Percentiles rank a stretch among this genome's conserved stretches.
Evolutionary conservation across 2,329 filamentous ascomycete species (phyloP).

Genomic region (Esteya vermicola): DNA sequence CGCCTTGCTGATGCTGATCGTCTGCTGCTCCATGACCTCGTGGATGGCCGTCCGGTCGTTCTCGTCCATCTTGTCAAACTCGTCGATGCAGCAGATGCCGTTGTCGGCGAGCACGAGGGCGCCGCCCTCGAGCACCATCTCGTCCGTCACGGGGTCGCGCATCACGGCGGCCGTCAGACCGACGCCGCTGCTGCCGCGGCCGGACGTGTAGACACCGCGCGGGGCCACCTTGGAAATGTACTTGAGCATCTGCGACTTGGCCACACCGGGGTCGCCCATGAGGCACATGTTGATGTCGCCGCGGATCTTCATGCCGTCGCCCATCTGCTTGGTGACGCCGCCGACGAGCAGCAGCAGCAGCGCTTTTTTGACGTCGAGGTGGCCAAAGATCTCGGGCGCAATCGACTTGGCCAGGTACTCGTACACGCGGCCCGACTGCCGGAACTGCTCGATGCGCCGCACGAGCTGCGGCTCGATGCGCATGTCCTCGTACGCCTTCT

Average conservation of each 20-base stretch:
- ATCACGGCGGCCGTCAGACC: slow-evolving; percentile 74
- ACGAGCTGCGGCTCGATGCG: slow-evolving; percentile 67
- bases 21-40: slow-evolving; percentile 83
- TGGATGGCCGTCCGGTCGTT: slow-evolving; percentile 70
- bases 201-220: slow-evolving; percentile 74
- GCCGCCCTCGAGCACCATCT: slow-evolving; percentile 72
- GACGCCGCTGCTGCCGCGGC: slow-evolving; percentile 67
- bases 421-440: slow-evolving; percentile 80
- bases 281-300: slow-evolving; percentile 97
- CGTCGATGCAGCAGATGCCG: slow-evolving; percentile 75
- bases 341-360: slow-evolving; percentile 90
- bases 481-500: slow-evolving; percentile 94
- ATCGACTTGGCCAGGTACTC: slow-evolving; percentile 93
- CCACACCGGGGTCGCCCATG: slow-evolving; percentile 99
- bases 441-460: slow-evolving; percentile 71
- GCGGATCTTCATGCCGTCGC: slow-evolving; percentile 96
- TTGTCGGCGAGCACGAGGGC: slow-evolving; percentile 70
- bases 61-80: slow-evolving; percentile 85
- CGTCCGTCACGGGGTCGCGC: slow-evolving; percentile 70
- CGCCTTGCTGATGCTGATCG: slow-evolving; percentile 69
- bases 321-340: slow-evolving; percentile 91
- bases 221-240: slow-evolving; percentile 98
- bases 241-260: slow-evolving; percentile 95
- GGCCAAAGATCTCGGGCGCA: slow-evolving; percentile 91
- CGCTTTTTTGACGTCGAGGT: slow-evolving; percentile 95